Evolutionary conservation across 1,284 basidiomycete genomes (phyloP).

Genomic region (Trametes pubescens): DNA sequence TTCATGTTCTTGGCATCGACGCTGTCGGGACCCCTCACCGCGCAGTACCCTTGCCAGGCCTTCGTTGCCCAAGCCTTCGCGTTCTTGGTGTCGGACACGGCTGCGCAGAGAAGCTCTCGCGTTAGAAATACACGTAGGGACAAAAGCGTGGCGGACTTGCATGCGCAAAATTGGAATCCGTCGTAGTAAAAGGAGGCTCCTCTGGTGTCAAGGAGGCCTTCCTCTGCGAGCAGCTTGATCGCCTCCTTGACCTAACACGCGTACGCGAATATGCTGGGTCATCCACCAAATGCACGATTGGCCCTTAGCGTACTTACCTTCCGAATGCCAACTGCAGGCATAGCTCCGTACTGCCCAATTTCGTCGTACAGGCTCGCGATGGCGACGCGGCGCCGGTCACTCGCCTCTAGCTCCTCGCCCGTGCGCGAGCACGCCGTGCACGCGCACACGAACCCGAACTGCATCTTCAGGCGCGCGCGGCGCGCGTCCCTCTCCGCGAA

Average conservation of each 20-base stretch:
- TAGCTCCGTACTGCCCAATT: conserved; percentile 31
- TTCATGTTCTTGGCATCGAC: conserved; percentile 30
- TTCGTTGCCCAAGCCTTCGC: conserved; percentile 40
- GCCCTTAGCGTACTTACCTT: conserved; percentile 29
- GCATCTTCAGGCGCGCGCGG: conserved; percentile 47
- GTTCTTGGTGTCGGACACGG: conserved; percentile 35
- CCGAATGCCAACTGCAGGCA: conserved; percentile 33
- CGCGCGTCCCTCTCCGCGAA: conserved; percentile 49
- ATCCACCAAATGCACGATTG: not conserved
- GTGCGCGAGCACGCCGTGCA: conserved; percentile 52
- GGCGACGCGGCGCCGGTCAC: conserved; percentile 33
- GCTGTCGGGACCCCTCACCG: conserved; percentile 35
- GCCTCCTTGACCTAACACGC: conserved; percentile 32
- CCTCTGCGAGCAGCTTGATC: conserved; percentile 34
- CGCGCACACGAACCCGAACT: conserved; percentile 64
- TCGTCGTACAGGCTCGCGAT: conserved; percentile 35
- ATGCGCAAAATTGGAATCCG: conserved; percentile 39
- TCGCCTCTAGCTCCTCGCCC: conserved; percentile 28
- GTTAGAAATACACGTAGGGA: not conserved
- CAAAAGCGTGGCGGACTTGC: not conserved
- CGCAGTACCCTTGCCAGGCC: conserved; percentile 36
- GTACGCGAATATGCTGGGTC: not conserved
- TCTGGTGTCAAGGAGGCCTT: conserved; percentile 28
- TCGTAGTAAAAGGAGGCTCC: conserved; percentile 39
- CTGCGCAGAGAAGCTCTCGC: conserved; percentile 7